Percentiles rank a stretch among this genome's conserved stretches.
phyloP scores from a whole-genome alignment of 768 basidiomycete genomes.

The Lentinula boryana region DNA sequence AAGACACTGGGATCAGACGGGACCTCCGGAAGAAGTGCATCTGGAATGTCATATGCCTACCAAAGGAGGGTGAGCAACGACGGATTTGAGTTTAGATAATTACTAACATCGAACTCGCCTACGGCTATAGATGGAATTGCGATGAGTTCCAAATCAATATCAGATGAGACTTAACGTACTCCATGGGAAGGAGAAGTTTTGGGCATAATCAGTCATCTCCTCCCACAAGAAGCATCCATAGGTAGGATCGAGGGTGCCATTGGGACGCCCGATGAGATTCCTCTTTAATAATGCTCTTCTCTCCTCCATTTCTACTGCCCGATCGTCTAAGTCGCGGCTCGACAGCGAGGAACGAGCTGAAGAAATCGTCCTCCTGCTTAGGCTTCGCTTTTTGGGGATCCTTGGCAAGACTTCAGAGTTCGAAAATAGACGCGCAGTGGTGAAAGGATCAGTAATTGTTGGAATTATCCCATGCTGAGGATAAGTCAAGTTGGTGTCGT shows the following conservation, averaged over 20 bases:
- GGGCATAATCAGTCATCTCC: constrained; percentile 64
- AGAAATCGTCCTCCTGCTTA: constrained; percentile 28
- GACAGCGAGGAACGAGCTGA: not conserved
- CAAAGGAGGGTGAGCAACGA: not conserved
- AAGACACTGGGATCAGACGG: constrained; percentile 33
- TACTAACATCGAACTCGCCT: not conserved
- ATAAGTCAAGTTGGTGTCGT: constrained; percentile 42
- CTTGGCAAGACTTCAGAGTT: not conserved
- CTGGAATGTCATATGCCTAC: constrained; percentile 24
- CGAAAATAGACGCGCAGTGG: constrained; percentile 22
- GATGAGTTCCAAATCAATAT: not conserved
- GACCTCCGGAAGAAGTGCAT: constrained; percentile 26
- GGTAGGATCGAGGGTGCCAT: not conserved
- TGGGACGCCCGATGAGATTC: constrained; percentile 35
- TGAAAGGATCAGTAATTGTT: constrained; percentile 1
- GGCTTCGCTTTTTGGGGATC: constrained; percentile 23
- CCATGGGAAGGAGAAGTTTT: constrained; percentile 68
- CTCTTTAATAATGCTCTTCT: constrained; percentile 33
- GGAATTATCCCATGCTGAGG: constrained; percentile 36
- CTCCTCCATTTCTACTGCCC: constrained; percentile 16
- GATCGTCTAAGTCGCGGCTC: not conserved
- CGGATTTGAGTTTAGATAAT: not conserved
- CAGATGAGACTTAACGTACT: constrained; percentile 15
- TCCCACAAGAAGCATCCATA: constrained; percentile 20
- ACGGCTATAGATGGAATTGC: not conserved